phyloP scores from a whole-genome alignment of 495 filamentous ascomycete species.

The Aspergillus affinis region DNA sequence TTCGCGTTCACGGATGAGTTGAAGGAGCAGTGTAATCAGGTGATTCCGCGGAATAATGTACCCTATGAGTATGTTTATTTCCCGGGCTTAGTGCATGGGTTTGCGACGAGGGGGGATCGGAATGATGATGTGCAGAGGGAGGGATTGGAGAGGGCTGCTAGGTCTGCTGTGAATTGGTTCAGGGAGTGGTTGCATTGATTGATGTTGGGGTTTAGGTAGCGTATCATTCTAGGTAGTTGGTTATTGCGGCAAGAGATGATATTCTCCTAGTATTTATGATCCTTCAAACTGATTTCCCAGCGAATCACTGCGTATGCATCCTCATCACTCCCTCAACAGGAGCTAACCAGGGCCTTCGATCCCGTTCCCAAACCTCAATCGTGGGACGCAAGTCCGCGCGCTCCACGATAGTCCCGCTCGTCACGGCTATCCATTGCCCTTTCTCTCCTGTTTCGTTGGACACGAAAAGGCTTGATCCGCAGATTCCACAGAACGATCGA shows the following conservation, averaged over 20 bases:
- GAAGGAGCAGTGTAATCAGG: constrained; percentile 45
- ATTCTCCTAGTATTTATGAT: no score
- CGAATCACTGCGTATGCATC: constrained; percentile 9
- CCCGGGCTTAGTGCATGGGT: constrained; percentile 53
- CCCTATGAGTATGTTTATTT: constrained; percentile 60
- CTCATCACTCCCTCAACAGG: constrained; percentile 1
- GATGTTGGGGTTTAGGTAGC: no score
- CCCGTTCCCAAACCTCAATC: constrained; percentile 7
- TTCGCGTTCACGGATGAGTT: constrained; percentile 46
- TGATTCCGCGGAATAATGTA: constrained; percentile 41
- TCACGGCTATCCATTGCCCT: not conserved
- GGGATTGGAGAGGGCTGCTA: no score
- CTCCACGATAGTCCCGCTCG: constrained; percentile 14
- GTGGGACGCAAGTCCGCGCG: constrained; percentile 1
- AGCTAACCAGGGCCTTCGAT: constrained; percentile 9
- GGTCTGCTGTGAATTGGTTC: no score
- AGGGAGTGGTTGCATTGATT: no score
- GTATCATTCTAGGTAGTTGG: no score
- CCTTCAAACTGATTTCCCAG: no score
- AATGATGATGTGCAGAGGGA: constrained; percentile 16
- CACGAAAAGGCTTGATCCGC: constrained; percentile 17
- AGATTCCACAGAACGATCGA: constrained; percentile 18
- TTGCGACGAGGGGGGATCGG: constrained; percentile 45
- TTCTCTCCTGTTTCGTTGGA: not conserved
- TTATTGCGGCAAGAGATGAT: no score